Evolutionary conservation across 192 early-diverging fungal genomes (phyloP).

Genomic region (Phlyctochytrium arcticum): DNA sequence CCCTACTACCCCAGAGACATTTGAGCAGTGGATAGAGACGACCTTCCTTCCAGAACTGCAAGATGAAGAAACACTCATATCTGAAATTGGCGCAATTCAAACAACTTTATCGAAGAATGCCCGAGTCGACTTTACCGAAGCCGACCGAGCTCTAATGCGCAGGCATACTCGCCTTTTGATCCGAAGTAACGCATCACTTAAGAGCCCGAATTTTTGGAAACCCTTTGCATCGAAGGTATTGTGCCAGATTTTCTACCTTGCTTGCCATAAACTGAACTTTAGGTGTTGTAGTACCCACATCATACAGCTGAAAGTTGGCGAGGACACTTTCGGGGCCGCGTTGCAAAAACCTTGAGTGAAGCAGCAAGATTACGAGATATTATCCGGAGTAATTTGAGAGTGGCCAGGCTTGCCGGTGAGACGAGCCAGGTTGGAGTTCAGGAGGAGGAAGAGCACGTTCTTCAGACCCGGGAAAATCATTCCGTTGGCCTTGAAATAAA

Average conservation of each 20-base stretch:
- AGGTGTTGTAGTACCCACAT: not conserved
- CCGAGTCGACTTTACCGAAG: slow-evolving; percentile 2
- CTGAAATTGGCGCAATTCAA: not conserved
- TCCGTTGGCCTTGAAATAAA: not conserved
- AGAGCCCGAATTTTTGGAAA: slow-evolving; percentile 2
- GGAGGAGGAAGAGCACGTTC: not conserved
- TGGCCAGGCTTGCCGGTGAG: not conserved
- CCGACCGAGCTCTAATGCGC: slow-evolving; percentile 4
- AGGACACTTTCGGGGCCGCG: not conserved
- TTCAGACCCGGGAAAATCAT: not conserved
- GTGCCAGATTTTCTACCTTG: not conserved
- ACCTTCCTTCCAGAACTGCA: not conserved
- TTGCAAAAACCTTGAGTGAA: not conserved
- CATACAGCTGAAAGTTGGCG: slow-evolving; percentile 6
- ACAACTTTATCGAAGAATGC: not conserved
- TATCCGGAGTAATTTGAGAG: not conserved
- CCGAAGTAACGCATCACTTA: not conserved
- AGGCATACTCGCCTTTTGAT: not conserved
- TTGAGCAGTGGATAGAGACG: not conserved
- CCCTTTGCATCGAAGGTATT: not conserved
- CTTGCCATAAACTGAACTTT: not conserved
- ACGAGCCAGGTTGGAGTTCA: not conserved
- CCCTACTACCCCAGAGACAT: not conserved
- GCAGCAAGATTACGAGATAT: not conserved
- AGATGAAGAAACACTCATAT: not conserved